Base-by-base conservation (phyloP, 2,329 filamentous ascomycete genomes). In the Chaetomiaceae sp. region DNA sequence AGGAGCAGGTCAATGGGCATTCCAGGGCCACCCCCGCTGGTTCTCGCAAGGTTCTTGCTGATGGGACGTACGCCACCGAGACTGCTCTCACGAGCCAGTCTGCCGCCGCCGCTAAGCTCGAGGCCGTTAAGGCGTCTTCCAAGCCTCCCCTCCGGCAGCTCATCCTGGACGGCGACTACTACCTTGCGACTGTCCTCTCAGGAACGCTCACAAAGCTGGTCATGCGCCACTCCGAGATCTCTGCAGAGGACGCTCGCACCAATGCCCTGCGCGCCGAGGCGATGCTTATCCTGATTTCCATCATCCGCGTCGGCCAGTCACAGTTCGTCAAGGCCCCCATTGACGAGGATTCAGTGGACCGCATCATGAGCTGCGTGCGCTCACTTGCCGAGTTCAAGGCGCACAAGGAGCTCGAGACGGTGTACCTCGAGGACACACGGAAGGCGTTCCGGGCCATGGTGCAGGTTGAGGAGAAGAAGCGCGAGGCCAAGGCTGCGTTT, bases 231-330 rank as follows among this genome's bases (percentile, higher is more conserved):
- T 87, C 89, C 2, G 91, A 97, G 66, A 91, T 97, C 54, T 96
- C 92, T 1, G 75, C 86, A 20, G 92, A 96, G 62, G 71, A 78
- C 38, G 87, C 88, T 38, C 86, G 93, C 34, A 97, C 92, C 25
- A 99, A 99, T 62, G 91, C 92, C 25, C 79, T 99, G 21, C 86
- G 89, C 44, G 93, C 93, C 3, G 93, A 99, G 70, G 93, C 93
- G 39, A 99, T 99, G 93, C 79, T 99, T 47, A 97, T 99, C 66
- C 96, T 97, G 91, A 96, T 99, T 62, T 97, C 93, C 5, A 95
- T 99, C 60, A 89, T 99, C 59, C 90, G 93, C 44, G 93, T 96
- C 54, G 93, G 93, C 35, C 93, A 99, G 71, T 97, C 92, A n/a
- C 89, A 96, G 58, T 99, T 99, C 61, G 93, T 95, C 65, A 97